Evolutionary conservation across 768 basidiomycete genomes (phyloP).

Genomic region (Peribolospora baueri): DNA sequence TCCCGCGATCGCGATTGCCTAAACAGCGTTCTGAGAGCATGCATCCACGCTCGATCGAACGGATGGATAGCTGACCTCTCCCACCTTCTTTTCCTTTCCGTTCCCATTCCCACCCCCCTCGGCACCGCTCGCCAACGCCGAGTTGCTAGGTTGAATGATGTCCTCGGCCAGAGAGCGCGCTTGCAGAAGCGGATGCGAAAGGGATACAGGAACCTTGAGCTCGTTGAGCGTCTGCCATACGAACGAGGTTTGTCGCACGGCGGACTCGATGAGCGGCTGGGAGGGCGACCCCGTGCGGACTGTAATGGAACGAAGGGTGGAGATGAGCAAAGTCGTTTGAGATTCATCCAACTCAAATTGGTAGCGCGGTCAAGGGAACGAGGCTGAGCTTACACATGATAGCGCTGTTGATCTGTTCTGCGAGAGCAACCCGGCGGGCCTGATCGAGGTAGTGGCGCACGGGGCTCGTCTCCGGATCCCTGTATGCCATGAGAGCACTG

Average conservation of each 20-base stretch:
- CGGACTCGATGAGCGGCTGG: constrained; percentile 4
- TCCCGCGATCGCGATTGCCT: too few species aligned
- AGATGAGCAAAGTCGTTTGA: not conserved
- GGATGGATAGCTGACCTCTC: too few species aligned
- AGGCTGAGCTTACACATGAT: constrained; percentile 41
- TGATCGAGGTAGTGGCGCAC: constrained; percentile 51
- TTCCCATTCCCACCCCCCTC: too few species aligned
- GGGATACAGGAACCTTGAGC: not conserved
- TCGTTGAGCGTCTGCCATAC: constrained; percentile 5
- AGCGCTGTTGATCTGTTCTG: constrained; percentile 67
- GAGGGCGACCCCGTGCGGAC: constrained; percentile 3
- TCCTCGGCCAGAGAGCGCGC: too few species aligned
- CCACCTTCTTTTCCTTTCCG: too few species aligned
- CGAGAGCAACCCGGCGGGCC: constrained; percentile 52
- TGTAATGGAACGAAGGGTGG: not conserved
- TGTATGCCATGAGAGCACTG: constrained; percentile 57
- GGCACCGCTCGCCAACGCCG: too few species aligned
- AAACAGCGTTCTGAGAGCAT: too few species aligned
- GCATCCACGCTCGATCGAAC: too few species aligned
- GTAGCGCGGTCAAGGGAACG: not conserved
- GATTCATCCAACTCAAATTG: not conserved
- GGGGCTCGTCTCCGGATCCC: constrained; percentile 48
- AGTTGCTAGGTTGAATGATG: too few species aligned
- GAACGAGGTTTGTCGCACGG: constrained; percentile 2
- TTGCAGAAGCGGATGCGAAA: too few species aligned